Conservation (phyloP, 176 grass and related monocot species). For the Sorghum bicolor region DNA sequence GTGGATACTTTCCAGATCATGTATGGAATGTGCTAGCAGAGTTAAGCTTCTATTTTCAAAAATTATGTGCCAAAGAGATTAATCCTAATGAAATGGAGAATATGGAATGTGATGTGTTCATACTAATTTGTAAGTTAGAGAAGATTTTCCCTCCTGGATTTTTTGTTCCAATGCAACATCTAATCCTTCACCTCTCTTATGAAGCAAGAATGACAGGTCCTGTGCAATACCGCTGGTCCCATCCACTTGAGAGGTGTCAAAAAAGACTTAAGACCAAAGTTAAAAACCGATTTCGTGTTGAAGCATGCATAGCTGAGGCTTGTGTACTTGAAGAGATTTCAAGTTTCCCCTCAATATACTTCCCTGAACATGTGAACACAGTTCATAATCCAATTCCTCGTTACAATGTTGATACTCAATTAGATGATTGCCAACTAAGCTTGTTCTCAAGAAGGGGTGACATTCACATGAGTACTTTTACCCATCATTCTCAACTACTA, state of each 20-base stretch:
- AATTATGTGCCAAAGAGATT: neutral
- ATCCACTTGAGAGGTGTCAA: neutral
- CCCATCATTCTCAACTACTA: no score
- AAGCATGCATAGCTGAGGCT: neutral
- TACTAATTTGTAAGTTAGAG: neutral
- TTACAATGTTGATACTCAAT: no score
- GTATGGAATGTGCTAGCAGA: neutral
- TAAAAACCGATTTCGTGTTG: neutral
- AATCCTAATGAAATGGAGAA: neutral
- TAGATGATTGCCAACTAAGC: no score
- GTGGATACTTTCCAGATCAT: neutral
- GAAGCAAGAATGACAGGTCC: neutral
- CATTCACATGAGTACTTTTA: no score
- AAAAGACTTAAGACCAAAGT: neutral
- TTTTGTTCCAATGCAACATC: neutral
- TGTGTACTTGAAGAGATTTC: no score
- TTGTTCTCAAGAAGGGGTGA: no score
- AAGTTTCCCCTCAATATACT: no score
- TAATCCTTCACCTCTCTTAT: neutral
- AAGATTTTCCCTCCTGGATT: neutral
- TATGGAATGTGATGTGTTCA: neutral
- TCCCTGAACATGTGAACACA: no score
- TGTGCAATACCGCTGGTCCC: neutral
- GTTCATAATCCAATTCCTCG: no score
- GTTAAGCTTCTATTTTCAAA: neutral